A percentile compares a stretch with the other conserved stretches of the same genome.
phyloP scores from a whole-genome alignment of 2,329 filamentous ascomycete genomes.

The Aspergillus puulaauensis region DNA sequence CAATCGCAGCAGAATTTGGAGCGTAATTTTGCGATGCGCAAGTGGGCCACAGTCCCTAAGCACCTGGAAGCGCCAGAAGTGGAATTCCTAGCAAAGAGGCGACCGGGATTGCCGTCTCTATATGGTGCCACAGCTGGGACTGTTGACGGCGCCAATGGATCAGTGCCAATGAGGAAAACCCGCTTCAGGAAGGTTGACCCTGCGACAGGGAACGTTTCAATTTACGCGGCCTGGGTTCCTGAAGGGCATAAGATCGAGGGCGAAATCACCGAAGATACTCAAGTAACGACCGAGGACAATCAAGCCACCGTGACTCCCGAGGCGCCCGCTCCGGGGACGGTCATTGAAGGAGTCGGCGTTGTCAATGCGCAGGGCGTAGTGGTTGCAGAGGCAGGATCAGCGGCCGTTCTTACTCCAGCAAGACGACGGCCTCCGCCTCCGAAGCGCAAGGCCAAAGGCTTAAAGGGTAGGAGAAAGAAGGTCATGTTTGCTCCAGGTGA shows the following conservation, averaged over 20 bases:
- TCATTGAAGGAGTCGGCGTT: constrained; percentile 59
- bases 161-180: constrained; percentile 68
- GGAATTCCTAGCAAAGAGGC: constrained; percentile 62
- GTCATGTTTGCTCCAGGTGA: constrained; percentile 55
- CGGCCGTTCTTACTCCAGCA: constrained; percentile 48
- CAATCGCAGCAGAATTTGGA: constrained; percentile 31
- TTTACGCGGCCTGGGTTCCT: constrained; percentile 78
- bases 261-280: constrained; percentile 66
- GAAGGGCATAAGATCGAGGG: constrained; percentile 79
- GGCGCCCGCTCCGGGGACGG: constrained; percentile 56
- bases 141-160: constrained; percentile 29
- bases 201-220: constrained; percentile 72
- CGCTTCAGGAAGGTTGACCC: constrained; percentile 78
- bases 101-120: constrained; percentile 57
- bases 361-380: constrained; percentile 63
- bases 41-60: constrained; percentile 58
- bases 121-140: constrained; percentile 38
- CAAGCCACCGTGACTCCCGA: constrained; percentile 34
- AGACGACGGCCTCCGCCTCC: constrained; percentile 71
- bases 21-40: constrained; percentile 56
- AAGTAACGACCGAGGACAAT: constrained; percentile 45
- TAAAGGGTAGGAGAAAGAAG: constrained; percentile 75
- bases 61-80: constrained; percentile 59
- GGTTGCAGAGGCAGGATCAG: constrained; percentile 50
- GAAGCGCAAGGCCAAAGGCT: constrained; percentile 77